Base-by-base conservation (phyloP, 2,329 filamentous ascomycete genomes). In the Aureobasidium sp. region DNA sequence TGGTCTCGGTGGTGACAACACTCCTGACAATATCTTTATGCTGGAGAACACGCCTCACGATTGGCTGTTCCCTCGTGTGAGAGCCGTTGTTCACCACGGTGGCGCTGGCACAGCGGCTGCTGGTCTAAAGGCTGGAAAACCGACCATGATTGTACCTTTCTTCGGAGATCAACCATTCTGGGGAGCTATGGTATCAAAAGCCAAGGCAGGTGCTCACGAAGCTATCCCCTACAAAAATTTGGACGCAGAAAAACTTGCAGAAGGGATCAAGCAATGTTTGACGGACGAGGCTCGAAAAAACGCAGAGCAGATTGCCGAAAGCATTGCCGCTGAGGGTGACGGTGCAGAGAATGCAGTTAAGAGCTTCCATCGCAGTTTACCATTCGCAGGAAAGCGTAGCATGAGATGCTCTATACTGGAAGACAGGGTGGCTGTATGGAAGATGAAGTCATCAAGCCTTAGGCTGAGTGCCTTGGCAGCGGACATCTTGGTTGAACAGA, bases 111-210 rank as follows among this genome's bases (percentile, higher is more conserved):
- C 88, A 0, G 89, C 87, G 0, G 88, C 88, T 1, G 88, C 88
- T 50, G 87, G 87, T 1, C 77, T 91, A 36, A 89, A 88, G 70
- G 87, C 82, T 65, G 88, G 82, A 3, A 83, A 82, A 67, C 88
- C 88, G 0, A 90, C 86, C 5, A 87, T 90, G 83, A 82, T 91
- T 30, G 86, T 91, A 2, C 88, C 88, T 0, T 91, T 91, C 74
- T 91, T 91, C 66, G 88, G 88, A 3, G 88, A 91, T 69, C 88
- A 91, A 71, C 82, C 86, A 53, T 91, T 91, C 69, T 91, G 89
- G 88, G 88, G 88, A 2, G 78, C 79, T 21, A 89, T 89, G 83
- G 79, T 91, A 1, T 79, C 79, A 5, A 82, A 79, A 37, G 79
- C 84, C 1, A 81, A 82, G 30, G 87, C 86, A 0, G 88, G 88